Evolutionary conservation across 1,284 basidiomycete genomes (phyloP), one percentile per base, ranked within the genome.

Genomic region (Chondrostereum purpureum): DNA sequence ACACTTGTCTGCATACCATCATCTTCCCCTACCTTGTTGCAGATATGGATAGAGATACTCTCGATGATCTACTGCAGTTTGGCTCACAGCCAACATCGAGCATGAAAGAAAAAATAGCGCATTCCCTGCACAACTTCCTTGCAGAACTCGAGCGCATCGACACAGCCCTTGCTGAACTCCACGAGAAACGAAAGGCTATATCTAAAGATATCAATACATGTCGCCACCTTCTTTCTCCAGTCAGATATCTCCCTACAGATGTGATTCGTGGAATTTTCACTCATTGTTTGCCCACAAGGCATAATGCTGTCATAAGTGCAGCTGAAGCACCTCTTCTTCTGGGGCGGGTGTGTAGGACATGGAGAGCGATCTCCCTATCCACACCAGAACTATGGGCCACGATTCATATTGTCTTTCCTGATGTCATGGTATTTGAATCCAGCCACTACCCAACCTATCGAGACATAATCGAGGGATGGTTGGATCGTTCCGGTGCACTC

Each of bases 231-330:
- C 24, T 43, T 12, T 42, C 45, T 17, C 45, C 39, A 12, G 21
- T 47, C 35, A 21, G 40, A 18, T 14, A 39, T 8, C 40, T 47
- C 34, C 31, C 45, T 24, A 20, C 22, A 11, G 45, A 47, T 24
- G 14, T 47, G n/a, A n/a, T 42, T 12, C 19, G 31, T 11, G 31
- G 43, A 20, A 47, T 47, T 20, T 47, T 42, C 40, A 38, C 38
- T 18, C 39, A 47, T 5, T 47, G 45, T 38, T 18, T 47, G 13
- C 45, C 45, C 6, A 19, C 37, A 2, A 19, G 21, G 16, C 13
- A 35, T 10, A 31, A 40, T 17, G 8, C 23, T 11, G 19, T 39
- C 21, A n/a, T 41, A n/a, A 34, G 19, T 17, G 22, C 19, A 10
- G 11, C 37, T 5, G 5, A 40, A 18, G 20, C 38, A 12, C 44